Conservation (phyloP, 495 filamentous ascomycete species). For the Paragyromitra xinjiangensis region DNA sequence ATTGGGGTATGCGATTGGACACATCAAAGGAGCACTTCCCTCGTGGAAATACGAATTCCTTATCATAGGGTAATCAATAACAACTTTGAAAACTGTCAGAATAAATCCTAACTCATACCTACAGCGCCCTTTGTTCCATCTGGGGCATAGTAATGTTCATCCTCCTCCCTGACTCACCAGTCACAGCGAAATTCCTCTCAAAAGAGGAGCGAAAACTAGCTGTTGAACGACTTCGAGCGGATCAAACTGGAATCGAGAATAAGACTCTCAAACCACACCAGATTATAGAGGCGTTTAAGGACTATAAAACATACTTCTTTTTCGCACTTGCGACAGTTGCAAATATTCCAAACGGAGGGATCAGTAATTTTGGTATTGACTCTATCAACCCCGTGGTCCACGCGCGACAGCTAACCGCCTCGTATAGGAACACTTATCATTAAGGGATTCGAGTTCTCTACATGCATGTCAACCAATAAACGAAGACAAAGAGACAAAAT, state of each 20-base stretch:
- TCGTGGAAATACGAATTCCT: slow-evolving; percentile 69
- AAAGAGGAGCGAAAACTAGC: slow-evolving; percentile 68
- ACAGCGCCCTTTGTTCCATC: slow-evolving; percentile 56
- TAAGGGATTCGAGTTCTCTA: slow-evolving; percentile 69
- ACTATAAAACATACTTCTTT: slow-evolving; percentile 72
- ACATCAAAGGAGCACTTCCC: slow-evolving; percentile 64
- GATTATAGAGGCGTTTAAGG: slow-evolving; percentile 65
- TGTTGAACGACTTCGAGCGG: slow-evolving; percentile 67
- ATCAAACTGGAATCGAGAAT: slow-evolving; percentile 74
- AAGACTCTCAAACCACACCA: slow-evolving; percentile 69
- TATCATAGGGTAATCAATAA: slow-evolving; percentile 56
- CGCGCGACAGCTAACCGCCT: background rate
- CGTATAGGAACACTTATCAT: slow-evolving; percentile 64
- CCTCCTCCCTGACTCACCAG: slow-evolving; percentile 71
- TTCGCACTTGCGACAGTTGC: slow-evolving; percentile 68
- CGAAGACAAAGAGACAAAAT: background rate
- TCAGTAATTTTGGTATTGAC: slow-evolving; percentile 67
- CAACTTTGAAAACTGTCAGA: background rate
- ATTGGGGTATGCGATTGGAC: slow-evolving; percentile 68
- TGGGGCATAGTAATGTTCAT: slow-evolving; percentile 64
- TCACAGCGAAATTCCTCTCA: slow-evolving; percentile 68
- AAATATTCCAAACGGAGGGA: slow-evolving; percentile 66
- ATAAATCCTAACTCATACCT: slow-evolving; percentile 4
- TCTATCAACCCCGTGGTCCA: background rate
- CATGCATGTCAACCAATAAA: slow-evolving; percentile 26